phyloP scores from a whole-genome alignment of 202 grass and related monocot species.

The Zizania palustris region DNA sequence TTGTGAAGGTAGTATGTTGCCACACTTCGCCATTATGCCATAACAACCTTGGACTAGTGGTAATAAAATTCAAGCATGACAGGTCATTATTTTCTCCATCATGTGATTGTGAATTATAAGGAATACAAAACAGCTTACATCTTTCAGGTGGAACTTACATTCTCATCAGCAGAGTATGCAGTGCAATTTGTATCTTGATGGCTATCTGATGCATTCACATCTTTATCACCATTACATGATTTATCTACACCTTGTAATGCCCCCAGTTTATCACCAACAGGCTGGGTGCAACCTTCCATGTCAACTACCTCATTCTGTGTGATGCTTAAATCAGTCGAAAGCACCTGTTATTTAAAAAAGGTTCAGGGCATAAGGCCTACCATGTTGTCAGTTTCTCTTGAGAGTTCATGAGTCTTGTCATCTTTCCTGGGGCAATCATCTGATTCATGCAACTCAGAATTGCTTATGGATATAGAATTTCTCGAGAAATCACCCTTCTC shows the following conservation, averaged over 20 bases:
- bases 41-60: not conserved
- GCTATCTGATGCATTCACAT: conserved; percentile 35
- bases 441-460: conserved; percentile 31
- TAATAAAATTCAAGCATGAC: conserved; percentile 18
- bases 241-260: conserved; percentile 33
- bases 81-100: not conserved
- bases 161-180: conserved; percentile 54
- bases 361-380: conserved; percentile 48
- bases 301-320: conserved; percentile 62
- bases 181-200: conserved; percentile 42
- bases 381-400: conserved; percentile 42
- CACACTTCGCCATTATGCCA: too few relatives aligned
- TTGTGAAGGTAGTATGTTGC: not conserved
- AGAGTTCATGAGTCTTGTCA: conserved; percentile 29
- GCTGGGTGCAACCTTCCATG: conserved; percentile 32
- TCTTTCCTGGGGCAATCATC: conserved; percentile 37
- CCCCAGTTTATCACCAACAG: conserved; percentile 31
- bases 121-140: conserved; percentile 34
- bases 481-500: conserved; percentile 39
- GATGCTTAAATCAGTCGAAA: conserved; percentile 50
- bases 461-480: conserved; percentile 38
- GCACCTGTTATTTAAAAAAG: not conserved
- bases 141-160: conserved; percentile 43
- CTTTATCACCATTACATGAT: conserved; percentile 47
- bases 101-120: conserved; percentile 9